Evolutionary conservation across 305 asterid species (phyloP).

Genomic region (Salvia sclarea): DNA sequence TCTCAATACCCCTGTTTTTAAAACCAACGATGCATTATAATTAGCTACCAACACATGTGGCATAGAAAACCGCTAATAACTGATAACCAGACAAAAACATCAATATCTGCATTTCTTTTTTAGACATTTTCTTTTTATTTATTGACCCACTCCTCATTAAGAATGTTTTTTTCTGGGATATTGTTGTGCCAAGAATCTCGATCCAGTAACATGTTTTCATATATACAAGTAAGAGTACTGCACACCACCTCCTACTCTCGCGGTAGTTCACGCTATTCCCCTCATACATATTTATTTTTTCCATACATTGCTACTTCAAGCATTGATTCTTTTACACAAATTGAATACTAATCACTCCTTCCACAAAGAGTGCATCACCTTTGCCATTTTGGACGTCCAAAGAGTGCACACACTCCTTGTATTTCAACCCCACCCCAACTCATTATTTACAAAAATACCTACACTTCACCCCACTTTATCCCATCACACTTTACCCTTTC

Average conservation of each 20-base stretch:
- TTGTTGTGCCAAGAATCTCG: constrained; percentile 5
- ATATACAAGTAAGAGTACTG: not conserved
- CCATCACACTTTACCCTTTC: too few relatives aligned
- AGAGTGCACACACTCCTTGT: too few relatives aligned
- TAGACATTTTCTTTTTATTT: constrained; percentile 14
- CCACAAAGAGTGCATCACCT: too few relatives aligned
- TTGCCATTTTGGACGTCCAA: too few relatives aligned
- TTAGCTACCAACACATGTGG: constrained; percentile 16
- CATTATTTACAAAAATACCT: too few relatives aligned
- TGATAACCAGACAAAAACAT: constrained; percentile 7
- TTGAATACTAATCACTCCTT: too few relatives aligned
- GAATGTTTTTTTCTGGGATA: not conserved
- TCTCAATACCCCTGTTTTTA: constrained; percentile 72
- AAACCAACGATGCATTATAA: constrained; percentile 21
- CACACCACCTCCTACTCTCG: constrained; percentile 1
- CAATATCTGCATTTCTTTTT: constrained; percentile 1
- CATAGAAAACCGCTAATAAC: not conserved
- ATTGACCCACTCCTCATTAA: not conserved
- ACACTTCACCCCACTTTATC: too few relatives aligned
- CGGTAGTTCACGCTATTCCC: not conserved
- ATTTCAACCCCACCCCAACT: too few relatives aligned
- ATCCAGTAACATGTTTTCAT: constrained; percentile 1
- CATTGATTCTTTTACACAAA: constrained; percentile 7
- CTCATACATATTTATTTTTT: not conserved
- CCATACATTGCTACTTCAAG: not conserved